phyloP scores from a whole-genome alignment of 805 yeast genomes.

The Monosporozyma unispora region DNA sequence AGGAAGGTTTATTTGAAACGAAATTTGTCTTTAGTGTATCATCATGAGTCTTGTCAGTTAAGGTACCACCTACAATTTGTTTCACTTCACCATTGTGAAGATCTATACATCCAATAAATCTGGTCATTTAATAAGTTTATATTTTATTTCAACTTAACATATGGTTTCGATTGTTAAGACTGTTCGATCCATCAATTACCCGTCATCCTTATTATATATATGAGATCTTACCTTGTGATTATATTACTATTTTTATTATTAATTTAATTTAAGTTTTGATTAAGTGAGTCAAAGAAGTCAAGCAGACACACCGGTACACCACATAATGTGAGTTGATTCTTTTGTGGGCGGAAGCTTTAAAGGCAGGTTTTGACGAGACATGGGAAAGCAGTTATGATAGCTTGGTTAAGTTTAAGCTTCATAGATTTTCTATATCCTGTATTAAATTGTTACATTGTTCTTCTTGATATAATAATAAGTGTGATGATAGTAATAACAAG shows the following conservation, averaged over 20 bases:
- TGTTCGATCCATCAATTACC: background rate
- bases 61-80: constrained; percentile 93
- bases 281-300: background rate
- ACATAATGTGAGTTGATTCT: background rate
- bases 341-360: no score
- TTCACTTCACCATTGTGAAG: constrained; percentile 92
- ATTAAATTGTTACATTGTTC: no score
- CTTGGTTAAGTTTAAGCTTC: no score
- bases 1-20: constrained; percentile 64
- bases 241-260: no score
- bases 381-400: no score
- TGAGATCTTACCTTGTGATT: no score
- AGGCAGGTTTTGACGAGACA: no score
- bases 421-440: no score
- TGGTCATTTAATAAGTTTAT: constrained; percentile 54
- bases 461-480: no score
- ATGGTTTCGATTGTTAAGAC: background rate
- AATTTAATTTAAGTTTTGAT: background rate
- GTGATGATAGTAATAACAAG: no score
- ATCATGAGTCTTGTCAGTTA: constrained; percentile 45
- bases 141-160: background rate
- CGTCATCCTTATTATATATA: no score
- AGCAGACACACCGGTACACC: background rate
- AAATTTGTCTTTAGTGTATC: constrained; percentile 58
- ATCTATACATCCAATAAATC: constrained; percentile 90